Evolutionary conservation across 2,329 filamentous ascomycete genomes (phyloP), one percentile per base, ranked within the genome.

Genomic region (Fusarium domesticum): DNA sequence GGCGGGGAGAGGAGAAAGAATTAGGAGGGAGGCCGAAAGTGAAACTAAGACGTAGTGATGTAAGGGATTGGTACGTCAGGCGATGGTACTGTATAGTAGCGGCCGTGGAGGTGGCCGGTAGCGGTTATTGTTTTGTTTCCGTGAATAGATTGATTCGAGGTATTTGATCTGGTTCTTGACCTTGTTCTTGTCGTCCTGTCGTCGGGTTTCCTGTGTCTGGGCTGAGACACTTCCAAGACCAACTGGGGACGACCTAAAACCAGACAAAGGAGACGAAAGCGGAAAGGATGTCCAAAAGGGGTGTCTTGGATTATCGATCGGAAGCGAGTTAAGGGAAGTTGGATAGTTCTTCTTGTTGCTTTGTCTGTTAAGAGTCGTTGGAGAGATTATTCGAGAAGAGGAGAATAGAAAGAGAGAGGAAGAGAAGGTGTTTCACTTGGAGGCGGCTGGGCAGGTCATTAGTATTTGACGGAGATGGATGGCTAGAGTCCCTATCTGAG

Each of bases 261-360:
- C 43, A 50, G 50, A 55, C 51, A 50, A 52, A 55, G 40, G 48
- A 54, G 42, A 54, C 47, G 51, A 41, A 53, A 55, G 34, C 52
- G 40, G 51, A 55, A 52, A 35, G 51, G 42, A 50, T 54, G 48
- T 44, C 51, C 47, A 44, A 38, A 23, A 30, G 37, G 35, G 20
- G 6, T 23, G 20, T 23, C 6, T 23, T 23, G 20, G n/a, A 23
- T 23, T 23, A 23, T 23, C 20, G 20, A 23, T 10, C 20, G 20
- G 20, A 23, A 23, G 6, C 20, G 20, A 23, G 20, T 23, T 6
- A 23, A 23, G 20, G 20, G 20, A 23, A 23, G 20, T 23, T 23
- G 6, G 20, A 23, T 23, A 23, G 10, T 23, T 6, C 10, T 10
- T 23, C 10, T 23, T 23, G 10, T 23, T 23, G n/a, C n/a, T 23